phyloP scores from a whole-genome alignment of 2,329 filamentous ascomycete species.

The Clarireedia monteithiana region DNA sequence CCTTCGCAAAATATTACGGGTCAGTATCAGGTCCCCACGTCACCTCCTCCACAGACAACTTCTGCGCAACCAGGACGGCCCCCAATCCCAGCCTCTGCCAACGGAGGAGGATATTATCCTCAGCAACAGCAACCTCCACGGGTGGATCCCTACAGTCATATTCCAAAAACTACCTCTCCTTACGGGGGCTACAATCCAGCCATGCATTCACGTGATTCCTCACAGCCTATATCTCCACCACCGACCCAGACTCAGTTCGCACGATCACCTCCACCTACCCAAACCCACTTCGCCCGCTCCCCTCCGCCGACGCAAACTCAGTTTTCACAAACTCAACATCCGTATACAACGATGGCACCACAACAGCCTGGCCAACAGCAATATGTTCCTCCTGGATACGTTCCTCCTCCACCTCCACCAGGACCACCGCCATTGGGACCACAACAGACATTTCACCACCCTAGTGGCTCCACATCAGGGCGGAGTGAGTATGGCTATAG shows the following conservation, averaged over 20 bases:
- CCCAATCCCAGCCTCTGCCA: constrained; percentile 36
- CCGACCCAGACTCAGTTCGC: constrained; percentile 43
- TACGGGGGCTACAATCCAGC: constrained; percentile 38
- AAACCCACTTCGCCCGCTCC: constrained; percentile 43
- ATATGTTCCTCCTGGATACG: constrained; percentile 53
- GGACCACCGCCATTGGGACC: constrained; percentile 48
- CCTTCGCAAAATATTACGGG: constrained; percentile 45
- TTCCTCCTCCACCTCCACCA: constrained; percentile 60
- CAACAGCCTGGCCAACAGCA: constrained; percentile 35
- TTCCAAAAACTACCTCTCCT: constrained; percentile 37
- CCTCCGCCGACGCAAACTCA: constrained; percentile 42
- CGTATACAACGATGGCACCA: constrained; percentile 23
- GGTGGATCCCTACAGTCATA: not conserved
- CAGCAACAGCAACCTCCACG: constrained; percentile 16
- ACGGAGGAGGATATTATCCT: constrained; percentile 23
- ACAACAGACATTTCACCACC: constrained; percentile 41
- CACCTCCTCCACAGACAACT: constrained; percentile 35
- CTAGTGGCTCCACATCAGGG: constrained; percentile 36
- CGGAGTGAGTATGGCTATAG: constrained; percentile 48
- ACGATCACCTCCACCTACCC: constrained; percentile 56
- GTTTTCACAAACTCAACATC: constrained; percentile 25
- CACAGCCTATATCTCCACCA: constrained; percentile 21
- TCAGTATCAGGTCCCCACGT: constrained; percentile 52
- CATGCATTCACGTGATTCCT: constrained; percentile 27
- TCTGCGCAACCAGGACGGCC: constrained; percentile 34